Conservation (phyloP, 2,329 filamentous ascomycete species). For the Apiospora arundinis region DNA sequence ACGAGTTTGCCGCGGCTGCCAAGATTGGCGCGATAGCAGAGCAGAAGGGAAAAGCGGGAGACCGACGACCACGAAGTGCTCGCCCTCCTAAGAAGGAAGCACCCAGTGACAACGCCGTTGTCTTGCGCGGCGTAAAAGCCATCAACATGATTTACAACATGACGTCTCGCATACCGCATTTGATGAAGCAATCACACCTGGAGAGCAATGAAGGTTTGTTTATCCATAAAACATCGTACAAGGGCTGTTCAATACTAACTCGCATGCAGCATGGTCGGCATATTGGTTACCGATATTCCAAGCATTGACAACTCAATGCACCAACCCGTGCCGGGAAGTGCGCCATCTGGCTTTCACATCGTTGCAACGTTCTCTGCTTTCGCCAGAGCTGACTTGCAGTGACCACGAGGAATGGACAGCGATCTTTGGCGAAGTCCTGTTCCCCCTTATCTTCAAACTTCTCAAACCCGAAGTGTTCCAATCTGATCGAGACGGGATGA, state of each 20-base stretch:
- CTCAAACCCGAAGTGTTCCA: constrained; percentile 95
- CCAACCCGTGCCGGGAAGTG: constrained; percentile 92
- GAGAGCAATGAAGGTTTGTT: constrained; percentile 79
- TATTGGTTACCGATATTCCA: constrained; percentile 98
- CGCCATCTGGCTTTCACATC: constrained; percentile 86
- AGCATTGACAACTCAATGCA: constrained; percentile 86
- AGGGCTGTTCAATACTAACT: constrained; percentile 31
- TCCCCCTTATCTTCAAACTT: constrained; percentile 85
- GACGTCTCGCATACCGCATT: constrained; percentile 78
- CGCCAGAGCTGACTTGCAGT: constrained; percentile 80
- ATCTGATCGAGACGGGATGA: constrained; percentile 90
- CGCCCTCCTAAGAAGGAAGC: constrained; percentile 58
- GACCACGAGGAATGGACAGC: constrained; percentile 92
- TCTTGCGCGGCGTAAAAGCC: constrained; percentile 80
- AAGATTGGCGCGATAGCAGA: constrained; percentile 74
- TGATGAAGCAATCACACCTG: constrained; percentile 93
- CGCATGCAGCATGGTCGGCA: constrained; percentile 82
- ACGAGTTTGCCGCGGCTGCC: constrained; percentile 86
- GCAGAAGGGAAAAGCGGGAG: constrained; percentile 59
- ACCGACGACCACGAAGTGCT: constrained; percentile 51
- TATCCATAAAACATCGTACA: not conserved
- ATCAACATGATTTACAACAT: constrained; percentile 83
- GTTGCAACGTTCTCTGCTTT: constrained; percentile 84
- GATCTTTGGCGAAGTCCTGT: constrained; percentile 92
- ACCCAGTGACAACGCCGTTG: constrained; percentile 71